A percentile compares a stretch with the other conserved stretches of the same genome.
phyloP scores from a whole-genome alignment of 2,329 filamentous ascomycete genomes.

The Exserohilum turcica region DNA sequence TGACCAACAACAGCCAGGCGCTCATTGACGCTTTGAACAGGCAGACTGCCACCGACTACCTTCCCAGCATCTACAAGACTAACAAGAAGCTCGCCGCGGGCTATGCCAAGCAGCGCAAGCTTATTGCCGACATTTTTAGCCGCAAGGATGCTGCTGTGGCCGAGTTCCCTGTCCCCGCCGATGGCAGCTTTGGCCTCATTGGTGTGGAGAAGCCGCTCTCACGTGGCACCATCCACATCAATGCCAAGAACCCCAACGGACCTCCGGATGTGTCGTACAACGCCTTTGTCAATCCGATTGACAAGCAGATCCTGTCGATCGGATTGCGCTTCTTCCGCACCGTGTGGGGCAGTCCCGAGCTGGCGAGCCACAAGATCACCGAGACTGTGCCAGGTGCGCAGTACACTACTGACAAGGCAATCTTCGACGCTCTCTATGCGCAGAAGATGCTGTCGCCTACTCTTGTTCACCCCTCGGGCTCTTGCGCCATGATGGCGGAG shows the following conservation, averaged over 20 bases:
- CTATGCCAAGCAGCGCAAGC: slow-evolving; percentile 29
- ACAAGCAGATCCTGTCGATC: slow-evolving; percentile 37
- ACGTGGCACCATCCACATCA: slow-evolving; percentile 43
- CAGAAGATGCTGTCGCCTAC: slow-evolving; percentile 30
- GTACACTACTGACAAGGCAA: slow-evolving; percentile 30
- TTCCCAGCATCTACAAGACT: slow-evolving; percentile 31
- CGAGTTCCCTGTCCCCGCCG: slow-evolving; percentile 45
- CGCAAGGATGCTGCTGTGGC: slow-evolving; percentile 29
- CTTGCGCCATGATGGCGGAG: slow-evolving; percentile 38
- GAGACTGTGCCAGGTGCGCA: slow-evolving; percentile 33
- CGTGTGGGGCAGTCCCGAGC: slow-evolving; percentile 34
- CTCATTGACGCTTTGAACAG: slow-evolving; percentile 10
- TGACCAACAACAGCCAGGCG: slow-evolving; percentile 19
- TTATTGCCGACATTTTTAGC: slow-evolving; percentile 30
- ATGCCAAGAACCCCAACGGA: slow-evolving; percentile 36
- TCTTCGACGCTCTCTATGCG: slow-evolving; percentile 25
- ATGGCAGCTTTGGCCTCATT: slow-evolving; percentile 32
- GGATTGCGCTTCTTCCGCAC: slow-evolving; percentile 43
- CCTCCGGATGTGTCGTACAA: slow-evolving; percentile 35
- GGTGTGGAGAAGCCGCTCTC: slow-evolving; percentile 42
- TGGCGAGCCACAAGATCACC: slow-evolving; percentile 27
- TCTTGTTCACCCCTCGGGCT: slow-evolving; percentile 40
- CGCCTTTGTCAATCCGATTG: slow-evolving; percentile 37
- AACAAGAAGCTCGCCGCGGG: slow-evolving; percentile 29
- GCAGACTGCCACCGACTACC: slow-evolving; percentile 24